A percentile compares a stretch with the other conserved stretches of the same genome.
These are phyloP conservation scores for Mortierella antarctica DNA, from an alignment of 192 early-diverging fungal species.

Conservation along the genomic window DNA sequence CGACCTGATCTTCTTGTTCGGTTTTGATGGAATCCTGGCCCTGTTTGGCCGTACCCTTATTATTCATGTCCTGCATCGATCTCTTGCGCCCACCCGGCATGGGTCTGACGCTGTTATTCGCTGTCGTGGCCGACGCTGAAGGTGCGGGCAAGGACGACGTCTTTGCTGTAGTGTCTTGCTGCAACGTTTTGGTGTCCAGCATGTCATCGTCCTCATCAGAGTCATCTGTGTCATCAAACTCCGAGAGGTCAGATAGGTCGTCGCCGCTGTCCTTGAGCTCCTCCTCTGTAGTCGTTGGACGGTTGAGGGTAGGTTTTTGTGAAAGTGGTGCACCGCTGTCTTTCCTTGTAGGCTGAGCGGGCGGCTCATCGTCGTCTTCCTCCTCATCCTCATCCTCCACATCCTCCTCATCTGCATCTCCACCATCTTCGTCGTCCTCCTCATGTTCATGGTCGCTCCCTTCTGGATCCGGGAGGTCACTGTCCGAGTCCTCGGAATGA, in stretches of 20 bases:
- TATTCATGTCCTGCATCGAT: conserved; percentile 17
- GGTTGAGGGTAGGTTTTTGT: conserved; percentile 40
- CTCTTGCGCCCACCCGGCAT: conserved; percentile 28
- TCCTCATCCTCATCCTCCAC: conserved; percentile 26
- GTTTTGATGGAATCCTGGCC: conserved; percentile 17
- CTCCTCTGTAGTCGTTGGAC: conserved; percentile 30
- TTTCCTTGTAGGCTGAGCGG: conserved; percentile 13
- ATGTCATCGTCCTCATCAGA: conserved; percentile 46
- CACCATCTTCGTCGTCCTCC: conserved; percentile 21
- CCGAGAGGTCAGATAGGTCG: conserved; percentile 46
- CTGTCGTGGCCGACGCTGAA: conserved; percentile 1
- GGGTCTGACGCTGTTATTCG: neutral
- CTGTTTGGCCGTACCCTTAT: conserved; percentile 4
- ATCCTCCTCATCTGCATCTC: conserved; percentile 16
- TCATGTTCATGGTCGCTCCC: conserved; percentile 45
- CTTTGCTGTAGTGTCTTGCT: conserved; percentile 8
- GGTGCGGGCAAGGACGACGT: neutral
- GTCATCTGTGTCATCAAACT: conserved; percentile 51
- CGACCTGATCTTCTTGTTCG: conserved; percentile 22
- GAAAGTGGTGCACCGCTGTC: conserved; percentile 15
- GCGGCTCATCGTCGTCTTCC: conserved; percentile 24
- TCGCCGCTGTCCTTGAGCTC: conserved; percentile 53
- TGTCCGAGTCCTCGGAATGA: conserved; percentile 48
- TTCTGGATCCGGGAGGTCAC: conserved; percentile 38
- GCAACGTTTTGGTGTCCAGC: neutral